These are phyloP conservation scores for Colletotrichum spaethianum DNA, from an alignment of 2,329 filamentous ascomycete genomes.

Conservation along the genomic window DNA sequence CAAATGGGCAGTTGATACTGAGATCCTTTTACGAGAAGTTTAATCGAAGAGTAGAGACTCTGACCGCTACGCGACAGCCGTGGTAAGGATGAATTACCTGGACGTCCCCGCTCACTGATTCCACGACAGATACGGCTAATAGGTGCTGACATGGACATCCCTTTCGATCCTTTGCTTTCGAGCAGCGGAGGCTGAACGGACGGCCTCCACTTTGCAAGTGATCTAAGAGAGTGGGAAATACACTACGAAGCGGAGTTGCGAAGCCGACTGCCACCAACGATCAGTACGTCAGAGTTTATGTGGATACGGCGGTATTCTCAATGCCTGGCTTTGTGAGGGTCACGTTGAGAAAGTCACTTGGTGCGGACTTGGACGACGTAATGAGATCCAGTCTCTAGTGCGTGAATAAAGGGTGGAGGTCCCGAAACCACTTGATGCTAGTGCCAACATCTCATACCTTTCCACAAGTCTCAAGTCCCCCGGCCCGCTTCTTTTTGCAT, in stretches of 20 bases:
- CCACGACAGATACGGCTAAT: background rate
- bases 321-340: constrained; percentile 34
- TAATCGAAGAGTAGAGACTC: constrained; percentile 58
- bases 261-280: constrained; percentile 54
- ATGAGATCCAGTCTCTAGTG: constrained; percentile 41
- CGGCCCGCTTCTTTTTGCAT: background rate
- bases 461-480: constrained; percentile 21
- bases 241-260: constrained; percentile 61
- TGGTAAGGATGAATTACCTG: constrained; percentile 76
- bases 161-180: constrained; percentile 60
- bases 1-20: constrained; percentile 68
- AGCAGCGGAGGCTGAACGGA: constrained; percentile 58
- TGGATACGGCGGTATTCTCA: constrained; percentile 53
- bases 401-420: background rate
- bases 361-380: constrained; percentile 34
- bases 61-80: constrained; percentile 61
- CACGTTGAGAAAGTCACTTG: constrained; percentile 37
- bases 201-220: constrained; percentile 67
- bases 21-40: constrained; percentile 63
- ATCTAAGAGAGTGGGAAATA: constrained; percentile 63
- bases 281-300: constrained; percentile 42
- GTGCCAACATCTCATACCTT: background rate
- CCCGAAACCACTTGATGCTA: constrained; percentile 45
- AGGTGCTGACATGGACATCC: constrained; percentile 63
- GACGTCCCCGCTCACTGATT: background rate